Evolutionary conservation across 2,329 filamentous ascomycete genomes (phyloP).

Genomic region (Huntiella decipiens): DNA sequence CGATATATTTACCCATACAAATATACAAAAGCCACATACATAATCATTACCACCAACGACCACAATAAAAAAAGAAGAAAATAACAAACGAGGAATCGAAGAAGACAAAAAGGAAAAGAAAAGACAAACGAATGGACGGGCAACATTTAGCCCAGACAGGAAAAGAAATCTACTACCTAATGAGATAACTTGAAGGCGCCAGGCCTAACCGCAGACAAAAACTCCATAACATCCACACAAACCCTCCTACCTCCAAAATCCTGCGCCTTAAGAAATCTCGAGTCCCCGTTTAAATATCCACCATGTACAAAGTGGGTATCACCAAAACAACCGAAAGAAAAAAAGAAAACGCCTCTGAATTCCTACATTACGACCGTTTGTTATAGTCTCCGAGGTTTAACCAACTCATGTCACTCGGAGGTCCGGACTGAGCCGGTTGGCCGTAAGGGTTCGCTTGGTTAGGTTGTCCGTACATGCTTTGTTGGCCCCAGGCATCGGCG

Average conservation of each 20-base stretch:
- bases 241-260: no score
- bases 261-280: no score
- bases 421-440: slow-evolving; percentile 21
- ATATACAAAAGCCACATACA: neutral
- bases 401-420: slow-evolving; percentile 58
- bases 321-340: slow-evolving; percentile 1
- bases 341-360: neutral
- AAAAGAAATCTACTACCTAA: neutral
- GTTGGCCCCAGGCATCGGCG: slow-evolving; percentile 32
- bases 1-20: neutral
- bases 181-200: neutral
- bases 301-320: neutral
- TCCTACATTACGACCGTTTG: slow-evolving; percentile 1
- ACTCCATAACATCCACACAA: no score
- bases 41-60: slow-evolving; percentile 4
- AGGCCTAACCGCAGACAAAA: no score
- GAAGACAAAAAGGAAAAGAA: slow-evolving; percentile 4
- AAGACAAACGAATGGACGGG: slow-evolving; percentile 2
- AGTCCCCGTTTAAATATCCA: no score
- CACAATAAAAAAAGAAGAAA: neutral
- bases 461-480: slow-evolving; percentile 23
- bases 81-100: neutral
- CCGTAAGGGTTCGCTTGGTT: neutral
- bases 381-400: slow-evolving; percentile 43
- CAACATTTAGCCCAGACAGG: neutral